Evolutionary conservation across 2,329 filamentous ascomycete genomes (phyloP).

Genomic region (Ceratocystis diversiconidia): DNA sequence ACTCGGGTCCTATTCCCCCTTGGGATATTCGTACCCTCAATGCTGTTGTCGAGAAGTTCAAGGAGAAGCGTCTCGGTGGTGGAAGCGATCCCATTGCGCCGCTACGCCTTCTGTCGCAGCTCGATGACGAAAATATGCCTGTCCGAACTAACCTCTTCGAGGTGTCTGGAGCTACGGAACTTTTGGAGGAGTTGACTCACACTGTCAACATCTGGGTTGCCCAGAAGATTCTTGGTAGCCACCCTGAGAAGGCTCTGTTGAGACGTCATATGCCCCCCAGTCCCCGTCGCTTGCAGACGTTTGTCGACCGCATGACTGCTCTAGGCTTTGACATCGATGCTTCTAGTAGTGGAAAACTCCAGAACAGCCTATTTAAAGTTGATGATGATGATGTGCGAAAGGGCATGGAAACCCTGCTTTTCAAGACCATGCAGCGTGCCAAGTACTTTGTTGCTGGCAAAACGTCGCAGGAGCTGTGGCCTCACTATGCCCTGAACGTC

Average conservation of each 20-base stretch:
- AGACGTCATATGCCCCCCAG: conserved; percentile 78
- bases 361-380: conserved; percentile 90
- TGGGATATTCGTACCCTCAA: conserved; percentile 72
- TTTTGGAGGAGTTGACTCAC: conserved; percentile 89
- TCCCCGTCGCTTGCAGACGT: conserved; percentile 72
- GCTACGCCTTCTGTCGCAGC: conserved; percentile 76
- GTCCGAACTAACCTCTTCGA: conserved; percentile 95
- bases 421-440: conserved; percentile 91
- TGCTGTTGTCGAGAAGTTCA: conserved; percentile 76
- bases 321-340: conserved; percentile 84
- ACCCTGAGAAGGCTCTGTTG: conserved; percentile 86
- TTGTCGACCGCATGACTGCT: conserved; percentile 83
- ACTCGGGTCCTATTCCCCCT: conserved; percentile 36
- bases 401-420: conserved; percentile 90
- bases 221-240: conserved; percentile 59
- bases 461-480: conserved; percentile 59
- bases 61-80: conserved; percentile 70
- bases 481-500: conserved; percentile 84
- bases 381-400: conserved; percentile 80
- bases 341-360: conserved; percentile 75
- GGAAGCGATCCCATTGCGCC: conserved; percentile 68
- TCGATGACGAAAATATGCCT: conserved; percentile 95
- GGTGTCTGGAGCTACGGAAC: conserved; percentile 73
- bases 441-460: conserved; percentile 87
- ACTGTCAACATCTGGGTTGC: conserved; percentile 85